Evolutionary conservation across 768 basidiomycete species (phyloP).

Genomic region (Lyophyllum decastes): DNA sequence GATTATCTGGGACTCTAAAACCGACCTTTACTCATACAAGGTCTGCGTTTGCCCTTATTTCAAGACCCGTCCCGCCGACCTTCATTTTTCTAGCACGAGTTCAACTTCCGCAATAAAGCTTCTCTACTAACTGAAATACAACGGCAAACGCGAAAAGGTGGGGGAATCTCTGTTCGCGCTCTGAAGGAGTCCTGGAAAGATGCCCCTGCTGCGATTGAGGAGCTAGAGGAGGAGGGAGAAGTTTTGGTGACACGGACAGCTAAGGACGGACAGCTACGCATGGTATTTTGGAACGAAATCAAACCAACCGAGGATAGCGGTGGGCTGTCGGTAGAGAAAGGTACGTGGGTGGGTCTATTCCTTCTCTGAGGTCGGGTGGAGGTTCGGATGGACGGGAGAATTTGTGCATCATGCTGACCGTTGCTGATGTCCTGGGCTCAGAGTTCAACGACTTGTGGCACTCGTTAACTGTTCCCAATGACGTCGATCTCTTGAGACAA

Average conservation of each 20-base stretch:
- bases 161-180: slow-evolving; percentile 80
- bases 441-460: slow-evolving; percentile 92
- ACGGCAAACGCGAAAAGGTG: slow-evolving; percentile 79
- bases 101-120: slow-evolving; percentile 81
- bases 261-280: slow-evolving; percentile 80
- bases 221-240: slow-evolving; percentile 87
- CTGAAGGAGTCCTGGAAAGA: slow-evolving; percentile 93
- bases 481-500: slow-evolving; percentile 78
- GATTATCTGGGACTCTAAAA: slow-evolving; percentile 79
- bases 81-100: slow-evolving; percentile 79
- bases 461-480: slow-evolving; percentile 79
- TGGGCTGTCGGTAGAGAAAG: slow-evolving; percentile 77
- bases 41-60: slow-evolving; percentile 39
- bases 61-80: slow-evolving; percentile 2
- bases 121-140: slow-evolving; percentile 85
- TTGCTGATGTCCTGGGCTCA: slow-evolving; percentile 31
- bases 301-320: slow-evolving; percentile 74
- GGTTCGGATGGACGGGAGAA: slow-evolving; percentile 8
- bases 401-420: not conserved
- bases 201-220: slow-evolving; percentile 80
- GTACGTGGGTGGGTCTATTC: slow-evolving; percentile 32
- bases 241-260: slow-evolving; percentile 84
- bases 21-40: slow-evolving; percentile 84
- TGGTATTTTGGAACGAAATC: slow-evolving; percentile 92
- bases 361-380: not conserved